Percentiles rank a stretch among this genome's conserved stretches.
Conservation (phyloP, 2,329 filamentous ascomycete species). For the Sphaerulina musiva region DNA sequence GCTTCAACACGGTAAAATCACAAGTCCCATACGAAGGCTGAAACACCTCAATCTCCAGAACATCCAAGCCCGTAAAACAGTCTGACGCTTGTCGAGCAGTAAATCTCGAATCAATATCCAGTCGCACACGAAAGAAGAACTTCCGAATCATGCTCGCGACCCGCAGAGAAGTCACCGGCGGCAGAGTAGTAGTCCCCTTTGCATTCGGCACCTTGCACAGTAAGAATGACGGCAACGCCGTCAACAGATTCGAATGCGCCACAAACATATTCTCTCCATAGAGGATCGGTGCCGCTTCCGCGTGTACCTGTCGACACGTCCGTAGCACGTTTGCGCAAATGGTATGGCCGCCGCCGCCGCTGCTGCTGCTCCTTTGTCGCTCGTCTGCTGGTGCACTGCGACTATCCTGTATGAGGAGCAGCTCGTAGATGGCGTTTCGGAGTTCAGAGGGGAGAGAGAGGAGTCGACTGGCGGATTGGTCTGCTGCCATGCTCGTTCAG, state of each 20-base stretch:
- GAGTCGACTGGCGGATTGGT: conserved; percentile 24
- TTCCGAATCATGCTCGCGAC: conserved; percentile 36
- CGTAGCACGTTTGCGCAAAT: conserved; percentile 39
- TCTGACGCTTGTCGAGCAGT: conserved; percentile 33
- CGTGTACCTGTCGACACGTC: conserved; percentile 38
- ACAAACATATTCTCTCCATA: conserved; percentile 48
- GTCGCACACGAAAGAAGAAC: conserved; percentile 43
- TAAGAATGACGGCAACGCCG: conserved; percentile 37
- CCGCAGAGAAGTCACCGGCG: conserved; percentile 34
- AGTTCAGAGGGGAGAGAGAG: conserved; percentile 53
- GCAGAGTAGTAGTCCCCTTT: conserved; percentile 13
- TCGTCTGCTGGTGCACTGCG: conserved; percentile 7
- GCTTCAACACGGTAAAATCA: conserved; percentile 38
- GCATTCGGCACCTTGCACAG: conserved; percentile 21
- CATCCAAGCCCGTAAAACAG: conserved; percentile 44
- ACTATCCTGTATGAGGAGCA: conserved; percentile 30
- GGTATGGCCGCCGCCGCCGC: conserved; percentile 25
- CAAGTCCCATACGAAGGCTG: conserved; percentile 42
- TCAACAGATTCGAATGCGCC: conserved; percentile 44
- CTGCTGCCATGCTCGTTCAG: conserved; percentile 7
- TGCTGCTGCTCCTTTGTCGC: background rate
- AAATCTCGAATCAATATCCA: conserved; percentile 48
- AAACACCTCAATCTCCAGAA: conserved; percentile 46
- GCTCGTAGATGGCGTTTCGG: conserved; percentile 50
- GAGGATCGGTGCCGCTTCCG: conserved; percentile 41